Evolutionary conservation across 1,139 yeast genomes (phyloP).

Genomic region (Candida smagusa): DNA sequence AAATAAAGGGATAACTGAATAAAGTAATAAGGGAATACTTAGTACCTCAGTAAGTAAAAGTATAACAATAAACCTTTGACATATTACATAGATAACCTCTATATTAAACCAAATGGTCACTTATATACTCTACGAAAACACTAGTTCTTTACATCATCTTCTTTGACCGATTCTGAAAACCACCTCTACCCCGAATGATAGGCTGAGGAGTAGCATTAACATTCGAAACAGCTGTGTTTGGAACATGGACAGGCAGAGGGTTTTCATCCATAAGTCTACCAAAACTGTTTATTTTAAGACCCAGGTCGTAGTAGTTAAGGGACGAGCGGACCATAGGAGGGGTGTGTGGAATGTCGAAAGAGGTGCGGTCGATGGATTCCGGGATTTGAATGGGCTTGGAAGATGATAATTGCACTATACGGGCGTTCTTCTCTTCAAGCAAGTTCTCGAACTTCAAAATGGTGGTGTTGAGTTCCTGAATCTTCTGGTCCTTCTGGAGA

Average conservation of each 20-base stretch:
- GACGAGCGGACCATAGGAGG: background rate
- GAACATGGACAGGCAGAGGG: background rate
- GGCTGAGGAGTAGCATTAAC: slow-evolving; percentile 19
- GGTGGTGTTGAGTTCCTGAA: slow-evolving; percentile 29
- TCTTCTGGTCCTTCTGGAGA: slow-evolving; percentile 17
- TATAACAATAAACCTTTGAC: too few relatives aligned
- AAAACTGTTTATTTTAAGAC: too few relatives aligned
- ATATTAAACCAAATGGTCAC: too few relatives aligned
- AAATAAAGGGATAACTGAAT: too few relatives aligned
- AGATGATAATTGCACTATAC: slow-evolving; percentile 33
- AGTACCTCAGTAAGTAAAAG: too few relatives aligned
- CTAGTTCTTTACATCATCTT: slow-evolving; percentile 26
- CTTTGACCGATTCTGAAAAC: slow-evolving; percentile 46
- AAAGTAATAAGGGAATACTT: too few relatives aligned
- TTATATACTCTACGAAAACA: too few relatives aligned
- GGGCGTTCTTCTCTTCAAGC: slow-evolving; percentile 37
- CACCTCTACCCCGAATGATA: slow-evolving; percentile 48
- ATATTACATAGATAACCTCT: too few relatives aligned
- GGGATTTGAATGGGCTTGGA: slow-evolving; percentile 47
- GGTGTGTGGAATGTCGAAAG: background rate
- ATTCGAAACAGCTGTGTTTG: slow-evolving; percentile 5
- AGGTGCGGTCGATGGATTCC: slow-evolving; percentile 6
- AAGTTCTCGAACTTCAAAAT: slow-evolving; percentile 33
- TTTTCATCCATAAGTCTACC: background rate
- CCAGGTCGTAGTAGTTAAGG: background rate